phyloP scores from a whole-genome alignment of 306 rosid species.

The Lathyrus aphaca region DNA sequence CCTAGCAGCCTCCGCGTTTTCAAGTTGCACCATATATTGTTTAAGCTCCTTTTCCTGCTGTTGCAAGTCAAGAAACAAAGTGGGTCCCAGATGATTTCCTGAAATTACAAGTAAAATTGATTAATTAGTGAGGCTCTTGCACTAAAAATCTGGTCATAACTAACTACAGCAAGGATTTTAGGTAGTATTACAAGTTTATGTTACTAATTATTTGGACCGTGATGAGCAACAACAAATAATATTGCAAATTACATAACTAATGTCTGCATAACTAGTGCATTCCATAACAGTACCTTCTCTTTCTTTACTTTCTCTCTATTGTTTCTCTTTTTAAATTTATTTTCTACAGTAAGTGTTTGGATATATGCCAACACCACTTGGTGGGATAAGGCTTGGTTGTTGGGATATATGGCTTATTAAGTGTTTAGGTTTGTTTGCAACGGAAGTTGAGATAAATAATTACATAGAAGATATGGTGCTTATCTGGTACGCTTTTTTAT shows the following conservation, averaged over 20 bases:
- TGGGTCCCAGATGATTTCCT: conserved; percentile 69
- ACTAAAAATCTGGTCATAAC: neutral
- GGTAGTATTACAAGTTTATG: neutral
- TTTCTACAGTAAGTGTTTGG: neutral
- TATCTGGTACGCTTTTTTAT: neutral
- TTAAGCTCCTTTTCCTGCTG: conserved; percentile 67
- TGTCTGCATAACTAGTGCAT: neutral
- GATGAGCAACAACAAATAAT: neutral
- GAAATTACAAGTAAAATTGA: conserved; percentile 27
- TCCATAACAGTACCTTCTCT: neutral
- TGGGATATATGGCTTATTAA: neutral
- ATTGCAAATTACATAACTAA: conserved; percentile 1
- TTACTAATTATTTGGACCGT: neutral
- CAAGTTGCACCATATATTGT: conserved; percentile 62
- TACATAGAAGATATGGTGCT: neutral
- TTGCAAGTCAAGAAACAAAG: conserved; percentile 61
- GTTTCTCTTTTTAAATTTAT: neutral
- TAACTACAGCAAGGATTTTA: conserved; percentile 9
- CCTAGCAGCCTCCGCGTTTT: conserved; percentile 65
- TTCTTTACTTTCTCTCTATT: neutral
- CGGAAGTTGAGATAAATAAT: neutral
- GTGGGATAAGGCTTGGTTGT: too few species aligned
- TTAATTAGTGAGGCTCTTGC: conserved; percentile 5
- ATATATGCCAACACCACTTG: neutral
- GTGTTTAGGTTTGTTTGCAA: neutral